Conservation (phyloP, 805 yeast species). For the Phaffomyces antillensis region DNA sequence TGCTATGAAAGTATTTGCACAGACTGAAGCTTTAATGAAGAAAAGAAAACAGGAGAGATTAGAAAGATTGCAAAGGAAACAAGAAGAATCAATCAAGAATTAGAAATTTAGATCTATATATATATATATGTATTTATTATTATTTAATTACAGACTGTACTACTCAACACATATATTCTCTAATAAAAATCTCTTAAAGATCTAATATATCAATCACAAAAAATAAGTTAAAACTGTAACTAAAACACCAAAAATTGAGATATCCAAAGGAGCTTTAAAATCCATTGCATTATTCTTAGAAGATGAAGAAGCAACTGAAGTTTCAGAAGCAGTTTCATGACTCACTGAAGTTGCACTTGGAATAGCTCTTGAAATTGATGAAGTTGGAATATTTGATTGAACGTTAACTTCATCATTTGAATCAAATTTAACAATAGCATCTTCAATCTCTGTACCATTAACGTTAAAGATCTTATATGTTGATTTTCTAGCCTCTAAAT, state of each 20-base stretch:
- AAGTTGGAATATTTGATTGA: constrained; percentile 19
- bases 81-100: not conserved
- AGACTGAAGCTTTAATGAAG: constrained; percentile 50
- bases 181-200: not conserved
- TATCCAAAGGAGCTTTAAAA: not conserved
- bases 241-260: constrained; percentile 25
- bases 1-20: constrained; percentile 74
- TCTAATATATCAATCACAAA: constrained; percentile 19
- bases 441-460: constrained; percentile 26
- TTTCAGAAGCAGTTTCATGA: constrained; percentile 6
- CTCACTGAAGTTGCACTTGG: constrained; percentile 13
- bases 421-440: constrained; percentile 32
- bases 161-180: not conserved
- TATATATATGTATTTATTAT: not conserved
- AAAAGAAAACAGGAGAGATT: constrained; percentile 18
- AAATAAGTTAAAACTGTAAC: constrained; percentile 33
- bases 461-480: constrained; percentile 34
- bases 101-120: no score
- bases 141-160: not conserved
- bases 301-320: constrained; percentile 15
- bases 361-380: constrained; percentile 10
- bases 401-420: constrained; percentile 31
- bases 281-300: constrained; percentile 10
- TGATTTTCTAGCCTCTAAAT: constrained; percentile 29
- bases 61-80: constrained; percentile 8